Conservation (phyloP, 1,139 yeast species). For the Kodamaea ohmeri region DNA sequence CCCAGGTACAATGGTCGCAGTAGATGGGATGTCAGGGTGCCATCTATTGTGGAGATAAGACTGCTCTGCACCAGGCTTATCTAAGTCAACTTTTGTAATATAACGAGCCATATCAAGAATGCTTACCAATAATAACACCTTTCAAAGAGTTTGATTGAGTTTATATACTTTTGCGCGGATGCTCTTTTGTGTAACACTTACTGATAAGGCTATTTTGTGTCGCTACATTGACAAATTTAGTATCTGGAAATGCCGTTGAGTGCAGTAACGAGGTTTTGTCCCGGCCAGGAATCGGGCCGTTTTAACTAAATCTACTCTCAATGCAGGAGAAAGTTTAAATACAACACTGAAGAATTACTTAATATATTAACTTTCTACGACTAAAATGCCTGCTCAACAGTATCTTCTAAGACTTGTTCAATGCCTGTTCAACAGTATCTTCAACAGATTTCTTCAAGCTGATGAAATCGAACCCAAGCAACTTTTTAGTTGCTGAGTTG, state of each 20-base stretch:
- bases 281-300: too few relatives aligned
- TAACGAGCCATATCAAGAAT: constrained; percentile 12
- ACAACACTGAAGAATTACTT: too few relatives aligned
- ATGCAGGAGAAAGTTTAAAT: too few relatives aligned
- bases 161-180: constrained; percentile 2
- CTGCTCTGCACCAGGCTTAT: constrained; percentile 43
- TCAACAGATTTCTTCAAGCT: constrained; percentile 33
- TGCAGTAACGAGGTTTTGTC: too few relatives aligned
- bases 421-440: constrained; percentile 42
- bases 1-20: constrained; percentile 37
- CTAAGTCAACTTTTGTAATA: constrained; percentile 33
- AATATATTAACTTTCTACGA: too few relatives aligned
- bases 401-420: constrained; percentile 1
- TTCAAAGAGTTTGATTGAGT: not conserved
- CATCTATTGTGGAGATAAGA: constrained; percentile 49
- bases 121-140: not conserved
- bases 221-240: too few relatives aligned
- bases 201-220: too few relatives aligned
- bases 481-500: constrained; percentile 30
- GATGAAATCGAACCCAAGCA: constrained; percentile 39
- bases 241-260: too few relatives aligned
- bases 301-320: too few relatives aligned
- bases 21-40: constrained; percentile 50
- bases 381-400: too few relatives aligned
- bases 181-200: too few relatives aligned